Base-by-base conservation (phyloP, 2,329 filamentous ascomycete species). In the Cytospora leucostoma region DNA sequence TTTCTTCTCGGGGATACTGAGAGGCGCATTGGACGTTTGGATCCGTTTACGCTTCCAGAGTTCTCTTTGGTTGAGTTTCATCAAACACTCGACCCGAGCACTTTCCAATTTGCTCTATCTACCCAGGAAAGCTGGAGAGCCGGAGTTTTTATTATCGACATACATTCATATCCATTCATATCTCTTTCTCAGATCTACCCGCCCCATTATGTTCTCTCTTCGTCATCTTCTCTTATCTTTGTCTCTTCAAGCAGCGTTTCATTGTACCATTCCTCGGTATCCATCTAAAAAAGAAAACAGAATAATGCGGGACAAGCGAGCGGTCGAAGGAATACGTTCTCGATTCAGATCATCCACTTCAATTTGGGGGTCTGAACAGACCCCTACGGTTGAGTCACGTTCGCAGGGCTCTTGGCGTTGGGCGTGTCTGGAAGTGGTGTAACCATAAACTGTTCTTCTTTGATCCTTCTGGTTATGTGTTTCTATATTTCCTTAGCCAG, bases 1-100 rank as follows among this genome's bases (percentile, higher is more conserved):
- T 34, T 40, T 44, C 63, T 17, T 62, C 65, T 56, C 59, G 38
- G 50, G 37, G 19, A 33, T 59, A 63, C 58, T 61, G 58, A 61
- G 13, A 10, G 6, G 54, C 27, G 27, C 27, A 27, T 19, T 37
- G 7, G 40, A 15, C 7, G 38, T 15, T 15, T 13, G 38, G 5
- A 7, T 13, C 27, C 27, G 27, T 27, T 4, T 27, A 4, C 2
- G 27, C 27, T 37, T 37, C 7, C 12, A 8, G 2, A 37, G 8
- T 37, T 37, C 35, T 37, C 12, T 6, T 37, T 37, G 35, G 6
- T 37, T 13, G 35, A 6, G 2, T 37, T 37, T 37, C 35, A 37
- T 37, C 12, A 7, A 8, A 37, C 3, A 37, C 35, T 27, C 27
- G 27, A 27, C 27, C 27, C 27, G 27, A 27, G 27, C 27, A 27